A percentile compares a stretch with the other conserved stretches of the same genome.
These are phyloP conservation scores for Datura wrightii DNA, from an alignment of 257 asterid genomes.

Conservation along the genomic window DNA sequence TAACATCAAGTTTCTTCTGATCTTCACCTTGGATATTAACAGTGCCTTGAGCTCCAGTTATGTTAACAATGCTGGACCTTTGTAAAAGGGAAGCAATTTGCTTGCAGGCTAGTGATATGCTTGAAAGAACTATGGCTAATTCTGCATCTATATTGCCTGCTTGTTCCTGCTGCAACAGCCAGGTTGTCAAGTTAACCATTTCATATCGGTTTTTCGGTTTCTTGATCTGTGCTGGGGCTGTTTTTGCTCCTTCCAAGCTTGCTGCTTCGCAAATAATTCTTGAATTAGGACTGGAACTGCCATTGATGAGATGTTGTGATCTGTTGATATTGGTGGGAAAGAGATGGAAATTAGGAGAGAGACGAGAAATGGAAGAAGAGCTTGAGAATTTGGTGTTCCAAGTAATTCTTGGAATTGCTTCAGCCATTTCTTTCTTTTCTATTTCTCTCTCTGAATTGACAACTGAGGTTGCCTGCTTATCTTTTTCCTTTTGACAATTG, in stretches of 20 bases:
- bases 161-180: constrained; percentile 77
- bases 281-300: constrained; percentile 30
- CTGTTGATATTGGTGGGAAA: constrained; percentile 30
- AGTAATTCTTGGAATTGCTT: constrained; percentile 48
- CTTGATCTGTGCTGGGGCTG: constrained; percentile 36
- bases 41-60: constrained; percentile 85
- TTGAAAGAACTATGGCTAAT: constrained; percentile 72
- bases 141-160: constrained; percentile 74
- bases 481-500: constrained; percentile 52
- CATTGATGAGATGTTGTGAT: constrained; percentile 26
- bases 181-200: constrained; percentile 67
- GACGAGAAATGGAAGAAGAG: constrained; percentile 49
- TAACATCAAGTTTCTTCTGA: constrained; percentile 88
- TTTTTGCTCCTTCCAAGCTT: constrained; percentile 39
- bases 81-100: constrained; percentile 80
- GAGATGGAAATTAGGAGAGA: constrained; percentile 39
- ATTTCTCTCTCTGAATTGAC: not conserved
- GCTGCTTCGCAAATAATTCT: constrained; percentile 56
- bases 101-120: constrained; percentile 88
- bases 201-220: constrained; percentile 55
- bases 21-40: constrained; percentile 84
- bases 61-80: constrained; percentile 71
- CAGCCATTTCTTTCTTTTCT: constrained; percentile 49
- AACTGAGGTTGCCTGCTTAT: constrained; percentile 42
- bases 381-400: constrained; percentile 50